phyloP scores from a whole-genome alignment of 129 eudicot species.

The Tanacetum coccineum region DNA sequence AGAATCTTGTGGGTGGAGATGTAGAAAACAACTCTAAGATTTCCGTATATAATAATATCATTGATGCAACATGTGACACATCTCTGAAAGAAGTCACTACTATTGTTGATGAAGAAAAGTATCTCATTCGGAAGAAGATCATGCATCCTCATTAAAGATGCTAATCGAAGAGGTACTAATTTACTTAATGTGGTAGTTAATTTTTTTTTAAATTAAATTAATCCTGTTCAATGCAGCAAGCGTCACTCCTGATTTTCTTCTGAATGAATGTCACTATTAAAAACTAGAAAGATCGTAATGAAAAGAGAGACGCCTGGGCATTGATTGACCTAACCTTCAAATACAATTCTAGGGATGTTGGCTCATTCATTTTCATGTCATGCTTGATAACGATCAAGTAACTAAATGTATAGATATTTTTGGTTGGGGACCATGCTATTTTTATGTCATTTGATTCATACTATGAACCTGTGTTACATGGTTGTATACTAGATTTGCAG shows the following conservation, averaged over 20 bases:
- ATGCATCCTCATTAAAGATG: slow-evolving; percentile 17
- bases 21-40: slow-evolving; percentile 28
- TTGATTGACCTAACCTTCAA: neutral
- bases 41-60: slow-evolving; percentile 7
- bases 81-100: slow-evolving; percentile 18
- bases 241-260: neutral
- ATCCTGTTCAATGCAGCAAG: slow-evolving; percentile 8
- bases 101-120: too few relatives aligned
- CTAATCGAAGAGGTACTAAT: slow-evolving; percentile 36
- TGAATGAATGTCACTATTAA: neutral
- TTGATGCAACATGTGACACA: slow-evolving; percentile 20
- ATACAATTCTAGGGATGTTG: neutral
- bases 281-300: neutral
- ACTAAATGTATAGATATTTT: neutral
- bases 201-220: neutral
- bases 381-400: slow-evolving; percentile 8
- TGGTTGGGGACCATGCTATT: neutral
- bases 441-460: neutral
- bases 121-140: slow-evolving; percentile 29
- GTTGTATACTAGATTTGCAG: too few relatives aligned
- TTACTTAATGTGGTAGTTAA: slow-evolving; percentile 16
- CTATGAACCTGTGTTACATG: neutral
- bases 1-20: slow-evolving; percentile 17
- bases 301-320: neutral
- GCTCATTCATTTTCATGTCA: neutral